Conservation (phyloP, 2,329 filamentous ascomycete genomes). For the Penicillium sp. region DNA sequence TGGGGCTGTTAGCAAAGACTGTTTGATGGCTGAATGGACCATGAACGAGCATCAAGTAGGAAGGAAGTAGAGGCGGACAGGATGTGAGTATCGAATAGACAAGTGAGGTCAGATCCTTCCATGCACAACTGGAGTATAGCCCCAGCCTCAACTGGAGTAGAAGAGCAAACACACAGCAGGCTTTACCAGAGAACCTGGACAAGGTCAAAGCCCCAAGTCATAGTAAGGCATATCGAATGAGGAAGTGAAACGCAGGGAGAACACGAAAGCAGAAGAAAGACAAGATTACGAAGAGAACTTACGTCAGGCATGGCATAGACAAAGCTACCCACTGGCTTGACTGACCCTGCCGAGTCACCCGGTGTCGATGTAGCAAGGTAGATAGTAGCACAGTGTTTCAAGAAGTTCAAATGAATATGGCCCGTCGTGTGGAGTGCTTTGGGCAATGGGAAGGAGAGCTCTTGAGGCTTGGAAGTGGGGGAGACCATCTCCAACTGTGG, state of each 20-base stretch:
- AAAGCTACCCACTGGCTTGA: conserved; percentile 75
- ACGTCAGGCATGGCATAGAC: conserved; percentile 94
- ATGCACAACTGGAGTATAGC: background rate
- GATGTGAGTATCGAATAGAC: background rate
- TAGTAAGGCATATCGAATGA: background rate
- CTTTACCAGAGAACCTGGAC: background rate
- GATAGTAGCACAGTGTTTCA: conserved; percentile 55
- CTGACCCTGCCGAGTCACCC: conserved; percentile 41
- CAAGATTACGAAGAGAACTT: conserved; percentile 30
- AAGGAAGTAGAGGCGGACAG: background rate
- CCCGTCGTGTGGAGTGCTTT: conserved; percentile 59
- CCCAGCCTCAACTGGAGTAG: too few species aligned
- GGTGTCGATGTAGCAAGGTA: conserved; percentile 59
- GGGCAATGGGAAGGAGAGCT: conserved; percentile 61
- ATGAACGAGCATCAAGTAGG: too few species aligned
- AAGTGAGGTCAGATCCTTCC: background rate
- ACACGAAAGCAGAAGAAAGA: background rate
- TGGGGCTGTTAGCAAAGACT: conserved; percentile 24
- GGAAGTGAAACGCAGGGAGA: background rate
- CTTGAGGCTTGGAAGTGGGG: conserved; percentile 47
- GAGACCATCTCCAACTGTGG: conserved; percentile 23
- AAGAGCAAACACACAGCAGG: background rate
- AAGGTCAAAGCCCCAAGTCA: background rate
- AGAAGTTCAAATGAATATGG: conserved; percentile 60
- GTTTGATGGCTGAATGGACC: background rate